A percentile compares a stretch with the other conserved stretches of the same genome.
phyloP scores from a whole-genome alignment of 129 eudicot species.

The Escallonia rubra region DNA sequence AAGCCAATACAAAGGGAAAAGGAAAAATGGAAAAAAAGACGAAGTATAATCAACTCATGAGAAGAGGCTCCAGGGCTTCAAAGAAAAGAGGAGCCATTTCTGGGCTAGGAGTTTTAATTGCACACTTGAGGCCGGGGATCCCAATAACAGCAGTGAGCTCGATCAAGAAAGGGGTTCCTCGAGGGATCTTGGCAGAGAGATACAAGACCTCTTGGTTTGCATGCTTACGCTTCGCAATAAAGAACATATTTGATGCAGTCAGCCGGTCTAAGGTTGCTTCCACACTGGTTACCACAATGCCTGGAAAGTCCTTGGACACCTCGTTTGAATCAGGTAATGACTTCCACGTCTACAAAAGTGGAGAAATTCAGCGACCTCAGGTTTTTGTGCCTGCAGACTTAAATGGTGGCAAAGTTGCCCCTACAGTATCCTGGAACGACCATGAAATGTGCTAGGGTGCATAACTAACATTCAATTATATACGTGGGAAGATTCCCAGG shows the following conservation, averaged over 20 bases:
- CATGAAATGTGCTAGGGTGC: no score
- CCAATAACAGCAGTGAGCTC: conserved; percentile 82
- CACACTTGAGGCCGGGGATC: conserved; percentile 82
- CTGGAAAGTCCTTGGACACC: conserved; percentile 55
- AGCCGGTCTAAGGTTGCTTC: conserved; percentile 65
- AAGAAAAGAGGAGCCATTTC: conserved; percentile 92
- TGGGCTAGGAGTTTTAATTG: conserved; percentile 77
- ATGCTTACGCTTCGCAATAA: conserved; percentile 86
- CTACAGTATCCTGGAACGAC: no score
- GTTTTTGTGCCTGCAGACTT: no score
- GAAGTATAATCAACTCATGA: conserved; percentile 37
- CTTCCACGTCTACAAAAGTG: conserved; percentile 71
- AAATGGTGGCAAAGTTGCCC: no score
- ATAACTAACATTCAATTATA: no score
- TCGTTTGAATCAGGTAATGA: conserved; percentile 92
- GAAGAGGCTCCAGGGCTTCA: conserved; percentile 69
- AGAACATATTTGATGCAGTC: conserved; percentile 81
- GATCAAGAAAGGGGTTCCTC: conserved; percentile 76
- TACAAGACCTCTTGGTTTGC: conserved; percentile 84
- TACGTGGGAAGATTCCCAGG: no score
- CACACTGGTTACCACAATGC: conserved; percentile 46
- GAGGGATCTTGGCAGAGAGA: conserved; percentile 84
- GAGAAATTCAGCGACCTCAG: no score
- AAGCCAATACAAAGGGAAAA: not conserved
- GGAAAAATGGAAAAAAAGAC: not conserved